Evolutionary conservation across 768 basidiomycete genomes (phyloP).

Genomic region (Hericium erinaceus): DNA sequence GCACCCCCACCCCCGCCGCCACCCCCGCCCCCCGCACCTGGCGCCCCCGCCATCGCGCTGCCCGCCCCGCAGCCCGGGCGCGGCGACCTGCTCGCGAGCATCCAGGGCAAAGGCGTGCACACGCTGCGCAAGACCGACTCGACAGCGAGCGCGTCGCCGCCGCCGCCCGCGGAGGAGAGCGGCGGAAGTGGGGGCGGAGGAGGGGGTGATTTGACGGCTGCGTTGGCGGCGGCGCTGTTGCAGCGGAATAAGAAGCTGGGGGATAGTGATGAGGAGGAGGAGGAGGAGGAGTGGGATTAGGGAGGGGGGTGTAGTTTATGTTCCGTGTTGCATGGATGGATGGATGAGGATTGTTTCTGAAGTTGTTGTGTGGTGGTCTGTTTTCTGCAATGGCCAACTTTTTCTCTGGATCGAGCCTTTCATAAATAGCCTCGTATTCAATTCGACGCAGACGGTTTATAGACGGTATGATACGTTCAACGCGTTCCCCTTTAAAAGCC

Average conservation of each 20-base stretch:
- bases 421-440: too few species aligned
- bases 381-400: too few species aligned
- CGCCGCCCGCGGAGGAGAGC: conserved; percentile 19
- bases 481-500: too few species aligned
- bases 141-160: conserved; percentile 14
- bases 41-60: conserved; percentile 19
- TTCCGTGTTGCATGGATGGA: not conserved
- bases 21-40: conserved; percentile 32
- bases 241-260: conserved; percentile 82
- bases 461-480: too few species aligned
- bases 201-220: conserved; percentile 71
- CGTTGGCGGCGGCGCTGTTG: conserved; percentile 74
- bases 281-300: conserved; percentile 21
- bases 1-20: conserved; percentile 29
- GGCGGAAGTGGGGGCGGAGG: conserved; percentile 31
- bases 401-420: too few species aligned
- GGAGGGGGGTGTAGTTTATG: not conserved
- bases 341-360: not conserved
- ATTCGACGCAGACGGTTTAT: too few species aligned
- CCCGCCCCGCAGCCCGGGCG: conserved; percentile 54
- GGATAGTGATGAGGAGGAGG: conserved; percentile 44
- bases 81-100: conserved; percentile 61
- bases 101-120: conserved; percentile 73
- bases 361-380: too few species aligned
- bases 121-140: conserved; percentile 52